A percentile compares a stretch with the other conserved stretches of the same genome.
These are phyloP conservation scores for Asterella californica DNA, from an alignment of 225 moss, liverwort and hornwort species.

Conservation along the genomic window DNA sequence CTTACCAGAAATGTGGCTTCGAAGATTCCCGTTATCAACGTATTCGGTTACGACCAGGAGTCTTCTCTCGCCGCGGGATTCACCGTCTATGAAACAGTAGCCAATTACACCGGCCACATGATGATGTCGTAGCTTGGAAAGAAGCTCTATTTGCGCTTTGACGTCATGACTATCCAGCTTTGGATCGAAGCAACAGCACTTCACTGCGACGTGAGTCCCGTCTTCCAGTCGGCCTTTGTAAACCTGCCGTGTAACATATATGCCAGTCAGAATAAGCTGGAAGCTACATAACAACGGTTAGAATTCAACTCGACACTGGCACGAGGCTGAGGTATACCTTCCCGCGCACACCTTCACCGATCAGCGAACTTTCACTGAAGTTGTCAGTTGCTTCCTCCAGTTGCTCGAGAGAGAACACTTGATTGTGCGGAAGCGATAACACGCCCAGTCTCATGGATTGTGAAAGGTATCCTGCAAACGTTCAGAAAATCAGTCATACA, in stretches of 20 bases:
- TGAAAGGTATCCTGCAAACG: slow-evolving; percentile 73
- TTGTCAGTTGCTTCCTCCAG: slow-evolving; percentile 87
- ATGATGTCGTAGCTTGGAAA: slow-evolving; percentile 79
- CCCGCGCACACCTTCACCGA: slow-evolving; percentile 85
- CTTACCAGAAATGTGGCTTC: slow-evolving; percentile 73
- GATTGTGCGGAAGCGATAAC: slow-evolving; percentile 57
- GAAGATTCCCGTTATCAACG: slow-evolving; percentile 65
- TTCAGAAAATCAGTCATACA: too few relatives aligned
- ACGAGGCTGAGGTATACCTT: slow-evolving; percentile 45
- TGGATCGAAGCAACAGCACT: slow-evolving; percentile 80
- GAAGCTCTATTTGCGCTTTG: slow-evolving; percentile 65
- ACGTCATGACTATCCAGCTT: slow-evolving; percentile 75
- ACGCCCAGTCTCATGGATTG: slow-evolving; percentile 91
- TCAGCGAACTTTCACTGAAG: slow-evolving; percentile 63
- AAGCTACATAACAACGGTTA: not conserved
- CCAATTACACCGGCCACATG: slow-evolving; percentile 88
- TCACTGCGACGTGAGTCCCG: slow-evolving; percentile 73
- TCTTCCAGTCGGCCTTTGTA: slow-evolving; percentile 90
- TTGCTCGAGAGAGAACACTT: slow-evolving; percentile 77
- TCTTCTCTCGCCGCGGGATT: slow-evolving; percentile 61
- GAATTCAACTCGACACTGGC: too few relatives aligned
- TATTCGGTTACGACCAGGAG: slow-evolving; percentile 88
- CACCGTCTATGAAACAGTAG: slow-evolving; percentile 65
- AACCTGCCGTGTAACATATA: slow-evolving; percentile 39
- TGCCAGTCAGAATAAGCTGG: not conserved